These are phyloP conservation scores for Lactarius tabidus DNA, from an alignment of 768 basidiomycete species.

Conservation along the genomic window DNA sequence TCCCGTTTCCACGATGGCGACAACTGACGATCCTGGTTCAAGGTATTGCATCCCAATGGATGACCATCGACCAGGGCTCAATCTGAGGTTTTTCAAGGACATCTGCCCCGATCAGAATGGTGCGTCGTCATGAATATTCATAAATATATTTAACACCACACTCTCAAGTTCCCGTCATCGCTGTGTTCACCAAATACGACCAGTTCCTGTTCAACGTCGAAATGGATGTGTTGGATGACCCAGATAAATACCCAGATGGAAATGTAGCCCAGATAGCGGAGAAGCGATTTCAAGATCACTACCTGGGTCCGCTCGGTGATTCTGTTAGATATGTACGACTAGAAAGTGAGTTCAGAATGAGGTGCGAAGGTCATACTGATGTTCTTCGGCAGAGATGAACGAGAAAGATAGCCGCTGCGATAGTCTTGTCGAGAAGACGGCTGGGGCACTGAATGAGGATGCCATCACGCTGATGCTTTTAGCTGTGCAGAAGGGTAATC, in stretches of 20 bases:
- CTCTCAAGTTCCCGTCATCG: not conserved
- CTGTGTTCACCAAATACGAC: too few species aligned
- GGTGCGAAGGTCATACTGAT: not conserved
- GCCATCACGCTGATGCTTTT: not conserved
- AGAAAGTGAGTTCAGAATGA: not conserved
- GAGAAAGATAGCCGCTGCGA: not conserved
- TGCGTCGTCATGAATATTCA: not conserved
- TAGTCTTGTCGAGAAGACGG: not conserved
- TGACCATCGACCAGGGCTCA: not conserved
- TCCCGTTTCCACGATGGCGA: not conserved
- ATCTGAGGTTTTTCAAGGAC: not conserved
- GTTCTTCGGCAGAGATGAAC: not conserved
- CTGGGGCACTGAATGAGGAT: not conserved
- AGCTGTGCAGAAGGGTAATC: not conserved
- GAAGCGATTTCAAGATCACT: too few species aligned
- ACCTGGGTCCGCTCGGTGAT: too few species aligned
- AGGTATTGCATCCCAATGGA: not conserved
- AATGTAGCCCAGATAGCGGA: too few species aligned
- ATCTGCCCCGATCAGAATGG: not conserved
- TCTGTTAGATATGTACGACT: too few species aligned
- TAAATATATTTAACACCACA: not conserved
- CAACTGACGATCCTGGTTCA: not conserved
- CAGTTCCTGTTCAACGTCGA: too few species aligned
- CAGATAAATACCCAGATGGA: too few species aligned
- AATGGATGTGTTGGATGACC: too few species aligned